Evolutionary conservation across 352 stramenopile species (phyloP).

Genomic region (Blastocystis sp.): DNA sequence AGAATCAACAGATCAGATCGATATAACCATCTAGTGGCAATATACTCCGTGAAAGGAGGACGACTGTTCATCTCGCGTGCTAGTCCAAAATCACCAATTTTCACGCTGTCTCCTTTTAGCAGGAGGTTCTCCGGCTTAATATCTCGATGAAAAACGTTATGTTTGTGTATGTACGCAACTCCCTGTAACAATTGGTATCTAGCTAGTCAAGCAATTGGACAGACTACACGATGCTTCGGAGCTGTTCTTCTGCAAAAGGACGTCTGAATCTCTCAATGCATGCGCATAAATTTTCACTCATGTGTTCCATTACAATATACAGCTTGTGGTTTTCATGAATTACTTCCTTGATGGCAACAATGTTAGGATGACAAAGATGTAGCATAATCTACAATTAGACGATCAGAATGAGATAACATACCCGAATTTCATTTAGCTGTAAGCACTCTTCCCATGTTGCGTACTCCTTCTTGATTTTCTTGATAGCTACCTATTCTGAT

Average conservation of each 20-base stretch:
- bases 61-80: constrained; percentile 82
- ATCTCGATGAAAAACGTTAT: constrained; percentile 95
- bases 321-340: constrained; percentile 92
- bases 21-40: constrained; percentile 86
- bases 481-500: constrained; percentile 78
- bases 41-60: constrained; percentile 91
- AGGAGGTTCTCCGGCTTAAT: constrained; percentile 97
- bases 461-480: constrained; percentile 96
- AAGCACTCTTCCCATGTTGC: constrained; percentile 90
- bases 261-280: constrained; percentile 84
- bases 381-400: constrained; percentile 75
- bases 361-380: constrained; percentile 91
- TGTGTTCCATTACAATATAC: constrained; percentile 98
- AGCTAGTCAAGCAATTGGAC: background rate
- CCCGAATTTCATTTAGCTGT: constrained; percentile 89
- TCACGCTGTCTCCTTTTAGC: constrained; percentile 85
- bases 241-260: constrained; percentile 78
- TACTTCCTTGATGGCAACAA: constrained; percentile 95
- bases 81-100: constrained; percentile 97
- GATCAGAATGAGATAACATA: constrained; percentile 62
- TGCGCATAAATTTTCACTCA: constrained; percentile 90
- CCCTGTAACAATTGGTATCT: constrained; percentile 90
- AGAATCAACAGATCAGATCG: background rate
- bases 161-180: constrained; percentile 92
- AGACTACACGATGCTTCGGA: constrained; percentile 87